Evolutionary conservation across 2,329 filamentous ascomycete species (phyloP), one percentile per base, ranked within the genome.

Genomic region (Talaromyces rugulosus): DNA sequence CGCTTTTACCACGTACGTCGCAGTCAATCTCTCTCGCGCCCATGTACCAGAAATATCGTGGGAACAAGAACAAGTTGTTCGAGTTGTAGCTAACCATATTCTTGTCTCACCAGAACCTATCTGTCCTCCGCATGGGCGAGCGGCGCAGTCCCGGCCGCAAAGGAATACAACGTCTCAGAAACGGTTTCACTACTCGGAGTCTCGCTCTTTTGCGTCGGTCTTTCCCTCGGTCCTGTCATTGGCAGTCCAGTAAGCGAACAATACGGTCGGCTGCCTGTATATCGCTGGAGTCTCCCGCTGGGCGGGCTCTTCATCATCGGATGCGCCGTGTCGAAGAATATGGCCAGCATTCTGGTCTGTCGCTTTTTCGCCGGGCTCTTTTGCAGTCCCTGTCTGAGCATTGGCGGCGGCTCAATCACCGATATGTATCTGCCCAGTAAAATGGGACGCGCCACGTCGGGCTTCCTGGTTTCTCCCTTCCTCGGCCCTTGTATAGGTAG

Each of bases 371-470:
- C 66, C 6, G 69, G 69, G 1, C 62, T 68, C 11, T 68, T 70
- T 68, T 5, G 66, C 62, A 9, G 33, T 62, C 34, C 55, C 56
- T 5, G 54, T 30, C 54, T 56, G 6, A 23, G 54, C 31, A 59
- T 90, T 70, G 88, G 89, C 62, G 88, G 85, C 5, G 88, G 87
- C 63, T 85, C 90, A 60, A 89, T 89, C 75, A 86, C 85, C 34
- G 89, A 91, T 74, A 87, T 90, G 55, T 53, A 61, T 53, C 54
- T 63, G 56, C 36, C 18, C 27, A 14, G 23, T 47, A 62, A 40
- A 50, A 30, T 5, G 31, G 5, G 14, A 12, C 11, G n/a, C 8
- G 53, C 18, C 28, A 59, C 33, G 54, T 56, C 11, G 8, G 44
- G 44, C 18, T 47, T 47, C 28, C 52, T 54, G 28, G 7, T 54